Conservation (phyloP, 345 rosid genomes). For the Hibiscus trionum region DNA sequence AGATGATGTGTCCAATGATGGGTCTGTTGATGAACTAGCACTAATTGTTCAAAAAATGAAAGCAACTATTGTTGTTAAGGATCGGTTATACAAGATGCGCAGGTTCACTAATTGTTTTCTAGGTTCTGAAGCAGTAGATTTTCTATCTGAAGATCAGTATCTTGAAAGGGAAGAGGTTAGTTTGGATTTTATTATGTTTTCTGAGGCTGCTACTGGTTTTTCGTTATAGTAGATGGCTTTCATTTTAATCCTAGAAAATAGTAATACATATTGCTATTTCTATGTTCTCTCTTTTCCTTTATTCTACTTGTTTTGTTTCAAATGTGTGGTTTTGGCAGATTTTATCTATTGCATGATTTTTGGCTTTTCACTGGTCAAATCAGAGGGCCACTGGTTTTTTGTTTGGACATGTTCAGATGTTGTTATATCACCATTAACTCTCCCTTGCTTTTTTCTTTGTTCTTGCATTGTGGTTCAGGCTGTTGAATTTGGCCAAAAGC, state of each 20-base stretch:
- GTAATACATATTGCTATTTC: background rate
- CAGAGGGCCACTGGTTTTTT: background rate
- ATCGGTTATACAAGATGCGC: conserved; percentile 68
- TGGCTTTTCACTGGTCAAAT: background rate
- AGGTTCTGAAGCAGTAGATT: conserved; percentile 76
- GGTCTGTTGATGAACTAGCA: conserved; percentile 68
- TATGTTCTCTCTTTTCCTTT: background rate
- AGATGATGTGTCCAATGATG: conserved; percentile 60
- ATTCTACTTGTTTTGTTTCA: background rate
- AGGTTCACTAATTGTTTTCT: conserved; percentile 60
- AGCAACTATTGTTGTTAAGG: conserved; percentile 50
- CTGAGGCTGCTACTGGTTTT: background rate
- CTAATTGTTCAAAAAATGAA: conserved; percentile 75
- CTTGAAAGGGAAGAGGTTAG: conserved; percentile 72
- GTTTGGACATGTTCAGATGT: background rate
- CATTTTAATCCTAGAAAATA: conserved; percentile 1
- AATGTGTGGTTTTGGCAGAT: background rate
- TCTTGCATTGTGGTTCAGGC: conserved; percentile 39
- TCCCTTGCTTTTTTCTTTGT: background rate
- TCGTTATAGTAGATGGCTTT: background rate
- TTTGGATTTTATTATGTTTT: background rate
- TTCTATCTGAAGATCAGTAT: conserved; percentile 55
- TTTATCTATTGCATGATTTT: background rate
- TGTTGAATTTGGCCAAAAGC: conserved; percentile 71
- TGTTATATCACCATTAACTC: background rate